Conservation (phyloP, 176 grass and related monocot species). For the Triticum timopheevii region DNA sequence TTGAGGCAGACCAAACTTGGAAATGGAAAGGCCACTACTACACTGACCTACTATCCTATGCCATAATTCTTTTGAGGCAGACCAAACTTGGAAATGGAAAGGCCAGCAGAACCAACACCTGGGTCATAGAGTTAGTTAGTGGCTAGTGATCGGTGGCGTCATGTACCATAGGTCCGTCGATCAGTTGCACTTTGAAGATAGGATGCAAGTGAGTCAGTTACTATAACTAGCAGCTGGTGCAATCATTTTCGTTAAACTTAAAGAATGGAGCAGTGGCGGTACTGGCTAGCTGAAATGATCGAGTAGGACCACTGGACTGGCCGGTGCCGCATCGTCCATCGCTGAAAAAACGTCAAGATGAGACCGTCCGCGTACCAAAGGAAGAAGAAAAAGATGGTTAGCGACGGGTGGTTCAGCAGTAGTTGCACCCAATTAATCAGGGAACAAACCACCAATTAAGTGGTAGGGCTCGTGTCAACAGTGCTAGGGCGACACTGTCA, state of each 20-base stretch:
- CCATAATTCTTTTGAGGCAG: background rate
- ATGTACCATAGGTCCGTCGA: background rate
- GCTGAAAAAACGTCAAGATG: conserved; percentile 24
- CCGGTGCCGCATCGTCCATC: conserved; percentile 33
- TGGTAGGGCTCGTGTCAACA: conserved; percentile 6
- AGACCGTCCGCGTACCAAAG: background rate
- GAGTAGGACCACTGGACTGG: conserved; percentile 3
- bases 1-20: background rate
- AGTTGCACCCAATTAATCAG: conserved; percentile 27
- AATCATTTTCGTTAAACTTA: background rate
- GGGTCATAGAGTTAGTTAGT: background rate
- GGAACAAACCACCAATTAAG: background rate
- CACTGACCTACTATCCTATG: background rate
- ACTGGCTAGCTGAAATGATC: background rate
- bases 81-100: background rate
- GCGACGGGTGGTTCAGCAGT: conserved; percentile 34
- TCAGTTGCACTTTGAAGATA: background rate
- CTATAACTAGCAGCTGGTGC: background rate
- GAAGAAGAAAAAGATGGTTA: background rate
- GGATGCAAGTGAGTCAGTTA: conserved; percentile 1
- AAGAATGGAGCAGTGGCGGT: conserved; percentile 26
- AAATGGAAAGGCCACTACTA: background rate
- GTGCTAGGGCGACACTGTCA: background rate
- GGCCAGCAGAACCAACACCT: conserved; percentile 1
- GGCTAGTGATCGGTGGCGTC: background rate